Conservation (phyloP, 2,329 filamentous ascomycete genomes). For the Talaromyces sp. region DNA sequence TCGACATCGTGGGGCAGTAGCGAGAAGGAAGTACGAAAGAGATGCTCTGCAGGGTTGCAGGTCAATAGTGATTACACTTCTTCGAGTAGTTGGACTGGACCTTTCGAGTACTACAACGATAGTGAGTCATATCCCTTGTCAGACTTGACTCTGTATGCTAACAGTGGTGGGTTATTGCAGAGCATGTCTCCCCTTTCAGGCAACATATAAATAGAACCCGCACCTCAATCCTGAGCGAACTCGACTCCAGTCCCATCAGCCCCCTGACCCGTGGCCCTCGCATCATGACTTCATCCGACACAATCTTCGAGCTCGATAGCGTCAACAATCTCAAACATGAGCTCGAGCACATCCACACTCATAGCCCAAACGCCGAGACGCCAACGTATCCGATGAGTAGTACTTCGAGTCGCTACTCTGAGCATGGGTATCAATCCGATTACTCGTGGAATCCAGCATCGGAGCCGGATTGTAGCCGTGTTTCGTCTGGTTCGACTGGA, state of each 20-base stretch:
- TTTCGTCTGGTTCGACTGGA: neutral
- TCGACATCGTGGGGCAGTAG: neutral
- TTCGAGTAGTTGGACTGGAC: neutral
- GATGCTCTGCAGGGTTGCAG: neutral
- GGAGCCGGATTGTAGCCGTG: neutral
- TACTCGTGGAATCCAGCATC: neutral
- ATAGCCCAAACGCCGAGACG: neutral
- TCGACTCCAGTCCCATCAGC: constrained; percentile 3
- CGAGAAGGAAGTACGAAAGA: neutral
- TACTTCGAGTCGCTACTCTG: neutral
- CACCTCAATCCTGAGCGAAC: constrained; percentile 1
- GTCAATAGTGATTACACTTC: neutral
- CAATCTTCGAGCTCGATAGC: constrained; percentile 14
- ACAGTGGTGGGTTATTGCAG: neutral
- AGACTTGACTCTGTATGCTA: neutral
- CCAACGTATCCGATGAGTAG: neutral
- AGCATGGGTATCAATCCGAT: neutral
- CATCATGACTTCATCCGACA: neutral
- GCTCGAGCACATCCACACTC: neutral
- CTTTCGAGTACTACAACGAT: neutral
- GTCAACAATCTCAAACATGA: neutral
- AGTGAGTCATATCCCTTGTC: neutral
- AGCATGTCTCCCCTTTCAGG: neutral
- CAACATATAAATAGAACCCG: constrained; percentile 4
- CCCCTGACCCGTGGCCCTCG: neutral